Conservation (phyloP, 108 stramenopile genomes). For the Asterionellopsis glacialis region DNA sequence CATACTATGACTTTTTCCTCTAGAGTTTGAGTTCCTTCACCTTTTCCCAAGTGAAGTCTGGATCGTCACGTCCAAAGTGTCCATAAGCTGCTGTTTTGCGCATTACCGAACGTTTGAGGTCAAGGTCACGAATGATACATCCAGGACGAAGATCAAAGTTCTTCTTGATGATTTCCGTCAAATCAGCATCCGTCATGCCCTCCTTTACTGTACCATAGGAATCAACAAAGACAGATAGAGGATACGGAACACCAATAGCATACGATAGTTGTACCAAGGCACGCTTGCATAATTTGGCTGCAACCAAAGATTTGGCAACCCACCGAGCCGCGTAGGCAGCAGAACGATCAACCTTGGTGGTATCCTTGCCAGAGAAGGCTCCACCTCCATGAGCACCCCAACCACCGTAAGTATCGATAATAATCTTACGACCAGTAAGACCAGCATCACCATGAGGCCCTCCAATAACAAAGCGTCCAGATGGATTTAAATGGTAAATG, state of each 20-base stretch:
- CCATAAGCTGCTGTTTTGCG: constrained; percentile 98
- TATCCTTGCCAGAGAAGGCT: constrained; percentile 95
- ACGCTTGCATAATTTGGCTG: constrained; percentile 84
- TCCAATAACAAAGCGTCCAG: constrained; percentile 93
- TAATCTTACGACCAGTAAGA: constrained; percentile 94
- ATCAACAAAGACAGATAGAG: constrained; percentile 88
- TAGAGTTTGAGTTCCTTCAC: constrained; percentile 71
- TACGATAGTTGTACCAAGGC: constrained; percentile 91
- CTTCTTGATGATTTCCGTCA: constrained; percentile 87
- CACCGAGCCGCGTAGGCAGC: constrained; percentile 95
- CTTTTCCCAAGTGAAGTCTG: constrained; percentile 97
- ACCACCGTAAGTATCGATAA: constrained; percentile 96
- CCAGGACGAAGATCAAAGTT: constrained; percentile 97
- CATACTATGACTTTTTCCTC: too few species aligned
- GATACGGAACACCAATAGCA: constrained; percentile 92
- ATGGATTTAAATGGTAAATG: constrained; percentile 94
- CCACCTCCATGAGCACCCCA: constrained; percentile 98
- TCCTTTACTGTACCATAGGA: constrained; percentile 92
- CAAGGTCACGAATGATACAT: constrained; percentile 92
- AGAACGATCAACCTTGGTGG: constrained; percentile 94
- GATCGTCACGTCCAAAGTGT: constrained; percentile 96
- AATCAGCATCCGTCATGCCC: constrained; percentile 91
- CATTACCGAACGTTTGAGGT: constrained; percentile 89
- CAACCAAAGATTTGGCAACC: constrained; percentile 96
- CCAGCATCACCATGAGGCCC: constrained; percentile 98